Conservation (phyloP, 1,284 basidiomycete genomes). For the Cryptococcus hybrid region DNA sequence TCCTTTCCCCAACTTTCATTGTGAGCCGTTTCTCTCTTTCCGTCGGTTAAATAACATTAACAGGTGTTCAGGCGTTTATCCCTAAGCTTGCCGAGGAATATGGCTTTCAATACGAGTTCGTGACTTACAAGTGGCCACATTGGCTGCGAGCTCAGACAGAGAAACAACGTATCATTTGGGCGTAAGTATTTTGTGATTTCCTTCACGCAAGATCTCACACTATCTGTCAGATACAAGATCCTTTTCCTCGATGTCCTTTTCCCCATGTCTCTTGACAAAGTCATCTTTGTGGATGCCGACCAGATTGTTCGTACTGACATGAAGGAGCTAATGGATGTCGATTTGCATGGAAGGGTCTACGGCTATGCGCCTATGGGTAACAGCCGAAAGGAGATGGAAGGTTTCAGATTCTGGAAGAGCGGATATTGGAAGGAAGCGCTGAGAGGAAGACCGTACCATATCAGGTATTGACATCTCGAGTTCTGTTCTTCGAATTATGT, state of each 20-base stretch:
- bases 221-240: conserved; percentile 72
- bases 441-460: conserved; percentile 80
- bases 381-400: conserved; percentile 92
- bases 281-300: conserved; percentile 98
- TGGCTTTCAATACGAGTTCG: conserved; percentile 87
- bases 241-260: conserved; percentile 98
- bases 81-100: conserved; percentile 88
- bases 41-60: not conserved
- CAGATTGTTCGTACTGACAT: conserved; percentile 96
- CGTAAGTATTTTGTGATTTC: conserved; percentile 37
- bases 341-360: conserved; percentile 87
- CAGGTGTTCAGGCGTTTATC: conserved; percentile 60
- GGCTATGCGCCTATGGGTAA: conserved; percentile 98
- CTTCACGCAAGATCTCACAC: not conserved
- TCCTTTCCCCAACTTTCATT: conserved; percentile 95
- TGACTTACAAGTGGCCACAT: conserved; percentile 98
- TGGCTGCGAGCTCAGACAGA: conserved; percentile 89
- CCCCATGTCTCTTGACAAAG: conserved; percentile 96
- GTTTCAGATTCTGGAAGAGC: conserved; percentile 97
- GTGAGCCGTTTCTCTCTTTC: conserved; percentile 52
- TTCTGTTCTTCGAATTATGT: not conserved
- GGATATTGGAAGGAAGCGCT: conserved; percentile 91
- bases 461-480: conserved; percentile 61
- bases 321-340: conserved; percentile 85
- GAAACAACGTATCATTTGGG: conserved; percentile 96